A percentile compares a stretch with the other conserved stretches of the same genome.
Conservation (phyloP, 176 grass and related monocot species). For the Triticum timopheevii region DNA sequence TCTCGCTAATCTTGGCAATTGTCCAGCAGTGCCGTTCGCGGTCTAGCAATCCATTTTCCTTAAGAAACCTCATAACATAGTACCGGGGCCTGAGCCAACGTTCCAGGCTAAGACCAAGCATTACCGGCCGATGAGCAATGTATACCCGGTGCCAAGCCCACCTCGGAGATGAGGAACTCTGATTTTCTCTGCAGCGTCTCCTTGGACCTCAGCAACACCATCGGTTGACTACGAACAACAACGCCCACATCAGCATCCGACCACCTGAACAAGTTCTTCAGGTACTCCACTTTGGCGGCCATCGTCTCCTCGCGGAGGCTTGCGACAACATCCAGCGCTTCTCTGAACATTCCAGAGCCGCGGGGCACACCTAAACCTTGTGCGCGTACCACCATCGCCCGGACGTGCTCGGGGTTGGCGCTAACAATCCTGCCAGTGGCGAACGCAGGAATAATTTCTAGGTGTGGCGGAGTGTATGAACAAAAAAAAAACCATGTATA, state of each 20-base stretch:
- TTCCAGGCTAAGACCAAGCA: not conserved
- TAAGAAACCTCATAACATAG: not conserved
- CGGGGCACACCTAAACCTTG: not conserved
- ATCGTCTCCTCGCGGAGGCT: too few species aligned
- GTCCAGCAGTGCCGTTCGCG: not conserved
- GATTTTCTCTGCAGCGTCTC: not conserved
- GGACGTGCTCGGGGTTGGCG: not conserved
- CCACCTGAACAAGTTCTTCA: not conserved
- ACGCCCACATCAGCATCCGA: not conserved
- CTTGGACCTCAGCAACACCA: accelerated
- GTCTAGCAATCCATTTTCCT: not conserved
- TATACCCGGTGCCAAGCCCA: not conserved
- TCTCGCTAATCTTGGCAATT: not conserved
- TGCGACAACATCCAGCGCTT: not conserved
- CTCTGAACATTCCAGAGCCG: not conserved
- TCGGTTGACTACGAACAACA: not conserved
- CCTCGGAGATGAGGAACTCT: not conserved
- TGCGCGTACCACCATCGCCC: not conserved
- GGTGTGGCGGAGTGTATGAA: too few species aligned
- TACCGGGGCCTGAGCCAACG: not conserved
- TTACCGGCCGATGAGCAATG: not conserved
- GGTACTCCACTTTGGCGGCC: not conserved
- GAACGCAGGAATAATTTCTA: too few species aligned
- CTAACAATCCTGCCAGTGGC: not conserved
- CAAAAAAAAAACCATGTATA: too few species aligned